Base-by-base conservation (phyloP, 257 asterid species). In the Solanum gandarillasii region DNA sequence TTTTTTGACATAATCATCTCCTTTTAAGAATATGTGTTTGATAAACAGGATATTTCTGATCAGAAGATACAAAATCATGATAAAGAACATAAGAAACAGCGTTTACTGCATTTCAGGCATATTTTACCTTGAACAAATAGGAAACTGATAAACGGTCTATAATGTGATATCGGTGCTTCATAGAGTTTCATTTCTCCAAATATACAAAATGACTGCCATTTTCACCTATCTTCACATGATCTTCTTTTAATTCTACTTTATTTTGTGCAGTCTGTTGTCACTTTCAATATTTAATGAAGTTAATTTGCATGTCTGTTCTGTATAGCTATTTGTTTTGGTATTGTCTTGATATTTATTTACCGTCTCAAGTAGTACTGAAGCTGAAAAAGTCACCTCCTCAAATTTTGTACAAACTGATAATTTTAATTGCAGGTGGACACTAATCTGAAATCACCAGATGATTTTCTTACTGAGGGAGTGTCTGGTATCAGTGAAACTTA, bases 381-480 rank as follows among this genome's bases (percentile, higher is more conserved):
- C 48, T 68, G 60, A 25, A 52, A 32, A n/a, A 6, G 52, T 83
- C 39, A 55, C 21, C 16, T 34, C 27, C n/a, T 48, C 31, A 78
- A 68, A 25, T 70, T 71, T 35, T 14, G 58, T 48, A 43, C 86
- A 88, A 43, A 78, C 62, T 41, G 76, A 46, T 67, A 20, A 18
- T 88, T 86, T 68, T 38, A 46, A 88, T 55, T 91, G 91, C 95
- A 96, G 98, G 98, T 95, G 67, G 98, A 95, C 93, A 95, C 99
- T 4, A 95, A 95, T 93, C 92, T 95, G 91, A 95, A 88, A 86
- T 88, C 98, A 72, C 98, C 98, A 0, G 88, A 87, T 83, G 98
- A 96, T 88, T 84, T 95, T 23, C 94, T 93, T 83, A 68, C 87
- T 38, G 96, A 94, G 83, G 99, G 99, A 27, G 94, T 90, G 86